Evolutionary conservation across 805 yeast genomes (phyloP).

Genomic region (Monosporozyma siamensis): DNA sequence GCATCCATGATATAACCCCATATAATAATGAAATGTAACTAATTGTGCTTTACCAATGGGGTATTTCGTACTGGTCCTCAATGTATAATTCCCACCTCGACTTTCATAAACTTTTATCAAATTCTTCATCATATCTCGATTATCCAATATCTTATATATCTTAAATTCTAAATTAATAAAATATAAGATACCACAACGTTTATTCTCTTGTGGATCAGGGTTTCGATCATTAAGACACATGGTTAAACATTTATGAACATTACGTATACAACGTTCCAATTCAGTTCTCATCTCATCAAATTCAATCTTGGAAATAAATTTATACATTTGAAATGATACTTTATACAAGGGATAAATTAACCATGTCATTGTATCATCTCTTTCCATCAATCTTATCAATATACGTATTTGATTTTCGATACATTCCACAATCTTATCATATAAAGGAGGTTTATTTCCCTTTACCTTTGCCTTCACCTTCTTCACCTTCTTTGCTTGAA

Average conservation of each 20-base stretch:
- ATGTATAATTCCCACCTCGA: neutral
- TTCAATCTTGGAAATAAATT: no score
- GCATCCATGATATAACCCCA: slow-evolving; percentile 57
- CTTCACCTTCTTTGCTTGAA: no score
- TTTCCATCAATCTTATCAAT: slow-evolving; percentile 45
- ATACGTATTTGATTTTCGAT: slow-evolving; percentile 30
- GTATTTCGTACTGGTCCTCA: neutral
- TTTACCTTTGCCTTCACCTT: slow-evolving; percentile 32
- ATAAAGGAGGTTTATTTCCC: neutral
- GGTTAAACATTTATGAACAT: slow-evolving; percentile 65
- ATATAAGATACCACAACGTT: slow-evolving; percentile 57
- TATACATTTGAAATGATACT: neutral
- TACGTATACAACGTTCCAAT: slow-evolving; percentile 44
- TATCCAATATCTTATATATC: slow-evolving; percentile 56
- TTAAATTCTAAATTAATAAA: slow-evolving; percentile 62
- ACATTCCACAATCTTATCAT: neutral
- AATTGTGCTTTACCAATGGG: slow-evolving; percentile 36
- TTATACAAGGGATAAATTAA: slow-evolving; percentile 6
- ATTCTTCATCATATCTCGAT: slow-evolving; percentile 64
- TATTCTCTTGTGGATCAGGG: slow-evolving; percentile 39
- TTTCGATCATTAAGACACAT: slow-evolving; percentile 71
- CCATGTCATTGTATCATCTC: slow-evolving; percentile 22
- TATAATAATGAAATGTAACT: slow-evolving; percentile 57
- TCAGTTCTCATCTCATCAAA: no score
- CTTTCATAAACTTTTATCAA: slow-evolving; percentile 52